Evolutionary conservation across 1,284 basidiomycete genomes (phyloP), one percentile per base, ranked within the genome.

Genomic region (Apiotrichum gracile): DNA sequence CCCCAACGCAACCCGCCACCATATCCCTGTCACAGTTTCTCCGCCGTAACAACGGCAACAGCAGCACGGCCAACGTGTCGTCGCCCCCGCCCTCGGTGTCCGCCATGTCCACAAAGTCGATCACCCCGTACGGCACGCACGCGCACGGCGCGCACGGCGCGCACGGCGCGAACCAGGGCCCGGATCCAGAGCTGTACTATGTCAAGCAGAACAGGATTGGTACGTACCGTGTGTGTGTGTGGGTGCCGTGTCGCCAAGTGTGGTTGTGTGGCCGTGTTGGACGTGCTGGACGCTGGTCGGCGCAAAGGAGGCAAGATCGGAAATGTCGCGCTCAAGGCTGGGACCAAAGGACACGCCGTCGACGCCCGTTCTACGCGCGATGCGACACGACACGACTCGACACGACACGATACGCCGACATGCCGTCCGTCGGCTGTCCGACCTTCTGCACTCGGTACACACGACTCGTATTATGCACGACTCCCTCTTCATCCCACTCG

Each of bases 141-240:
- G 51, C 58, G 29, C 56, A 57, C n/a, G n/a, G n/a, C n/a, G n/a
- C n/a, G n/a, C n/a, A n/a, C n/a, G n/a, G n/a, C n/a, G n/a, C n/a
- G n/a, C n/a, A n/a, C 37, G 33, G 44, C 39, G 47, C 43, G 27
- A 43, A 40, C 46, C 58, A 57, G 49, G 58, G 55, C 24, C 52
- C 71, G 69, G 92, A 97, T 79, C 92, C 92, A 56, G 91, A 94
- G 74, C 87, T 91, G 61, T 84, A 91, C 68, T 98, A 97, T 73
- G 91, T 96, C 62, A 90, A 87, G 72, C 93, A 97, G 78, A 88
- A 94, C 76, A 84, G 91, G 68, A 97, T 98, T 67, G 91, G 91
- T 93, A 63, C 57, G 82, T 78, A 22, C 9, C 13, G n/a, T 10
- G 29, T 17, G 5, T 13, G 47, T 47, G 47, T 26, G 19, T 21